Percentiles rank a stretch among this genome's conserved stretches.
These are phyloP conservation scores for Aureobasidium leucospermi DNA, from an alignment of 2,329 filamentous ascomycete species.

Conservation along the genomic window DNA sequence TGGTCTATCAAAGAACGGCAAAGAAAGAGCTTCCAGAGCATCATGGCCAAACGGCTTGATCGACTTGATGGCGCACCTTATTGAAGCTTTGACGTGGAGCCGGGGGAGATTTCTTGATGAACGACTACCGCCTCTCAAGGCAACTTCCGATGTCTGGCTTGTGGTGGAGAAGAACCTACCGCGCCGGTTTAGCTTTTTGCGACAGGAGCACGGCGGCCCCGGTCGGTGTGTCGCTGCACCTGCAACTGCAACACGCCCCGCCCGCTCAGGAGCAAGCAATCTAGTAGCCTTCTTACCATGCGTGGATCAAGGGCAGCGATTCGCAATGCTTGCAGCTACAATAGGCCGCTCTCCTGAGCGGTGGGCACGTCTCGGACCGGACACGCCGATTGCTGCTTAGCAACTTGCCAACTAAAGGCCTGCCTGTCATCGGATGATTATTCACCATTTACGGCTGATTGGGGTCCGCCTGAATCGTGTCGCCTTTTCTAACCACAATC, in stretches of 20 bases:
- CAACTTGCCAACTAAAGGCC: neutral
- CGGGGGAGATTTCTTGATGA: slow-evolving; percentile 2
- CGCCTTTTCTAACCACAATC: neutral
- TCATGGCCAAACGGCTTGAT: slow-evolving; percentile 13
- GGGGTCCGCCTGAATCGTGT: slow-evolving; percentile 8
- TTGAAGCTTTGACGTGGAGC: slow-evolving; percentile 9
- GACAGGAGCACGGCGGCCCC: slow-evolving; percentile 6
- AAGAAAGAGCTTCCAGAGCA: slow-evolving; percentile 7
- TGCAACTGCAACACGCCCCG: neutral
- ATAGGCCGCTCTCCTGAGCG: neutral
- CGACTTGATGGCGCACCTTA: slow-evolving; percentile 10
- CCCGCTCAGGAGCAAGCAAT: neutral
- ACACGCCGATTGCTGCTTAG: neutral
- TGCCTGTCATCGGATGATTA: neutral
- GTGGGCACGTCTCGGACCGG: neutral
- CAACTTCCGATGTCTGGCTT: slow-evolving; percentile 2
- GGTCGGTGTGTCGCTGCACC: slow-evolving; percentile 11
- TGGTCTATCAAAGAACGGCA: neutral
- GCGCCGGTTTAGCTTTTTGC: slow-evolving; percentile 11
- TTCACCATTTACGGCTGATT: neutral
- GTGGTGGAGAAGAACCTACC: slow-evolving; percentile 8
- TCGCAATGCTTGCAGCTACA: neutral
- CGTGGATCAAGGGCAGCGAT: neutral
- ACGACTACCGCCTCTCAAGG: neutral
- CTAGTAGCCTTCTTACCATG: neutral